phyloP scores from a whole-genome alignment of 2,329 filamentous ascomycete genomes.

The Truncatella angustata region DNA sequence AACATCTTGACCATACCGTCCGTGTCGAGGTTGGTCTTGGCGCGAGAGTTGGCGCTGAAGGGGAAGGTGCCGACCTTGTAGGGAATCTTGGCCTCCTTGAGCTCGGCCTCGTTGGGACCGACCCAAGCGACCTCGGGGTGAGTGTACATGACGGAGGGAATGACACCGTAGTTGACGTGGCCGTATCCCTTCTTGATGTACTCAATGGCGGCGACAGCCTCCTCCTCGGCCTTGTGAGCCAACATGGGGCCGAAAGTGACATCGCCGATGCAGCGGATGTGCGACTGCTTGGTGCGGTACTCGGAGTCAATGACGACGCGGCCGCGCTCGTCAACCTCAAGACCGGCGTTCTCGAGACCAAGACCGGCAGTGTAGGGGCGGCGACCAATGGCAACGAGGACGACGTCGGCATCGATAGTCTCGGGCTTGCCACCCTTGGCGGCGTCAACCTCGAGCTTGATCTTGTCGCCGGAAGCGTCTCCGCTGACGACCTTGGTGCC shows the following conservation, averaged over 20 bases:
- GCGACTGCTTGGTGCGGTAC: slow-evolving; percentile 95
- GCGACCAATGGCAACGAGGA: slow-evolving; percentile 94
- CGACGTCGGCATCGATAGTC: slow-evolving; percentile 87
- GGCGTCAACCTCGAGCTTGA: slow-evolving; percentile 84
- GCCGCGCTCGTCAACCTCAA: slow-evolving; percentile 89
- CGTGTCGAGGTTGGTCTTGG: slow-evolving; percentile 97
- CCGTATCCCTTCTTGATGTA: slow-evolving; percentile 98
- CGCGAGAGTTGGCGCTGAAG: slow-evolving; percentile 96
- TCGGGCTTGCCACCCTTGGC: slow-evolving; percentile 96
- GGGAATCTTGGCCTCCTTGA: slow-evolving; percentile 85
- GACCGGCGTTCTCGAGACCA: slow-evolving; percentile 87
- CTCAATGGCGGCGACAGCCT: slow-evolving; percentile 90
- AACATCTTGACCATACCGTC: slow-evolving; percentile 98
- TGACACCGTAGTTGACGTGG: slow-evolving; percentile 98
- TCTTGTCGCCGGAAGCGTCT: slow-evolving; percentile 72
- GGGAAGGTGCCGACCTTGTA: slow-evolving; percentile 95
- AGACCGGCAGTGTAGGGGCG: slow-evolving; percentile 91
- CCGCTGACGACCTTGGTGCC: slow-evolving; percentile 92
- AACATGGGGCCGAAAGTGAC: slow-evolving; percentile 98
- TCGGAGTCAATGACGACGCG: slow-evolving; percentile 97
- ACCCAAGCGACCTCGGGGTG: slow-evolving; percentile 99
- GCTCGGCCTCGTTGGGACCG: slow-evolving; percentile 92
- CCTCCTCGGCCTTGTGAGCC: slow-evolving; percentile 98
- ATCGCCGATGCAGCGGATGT: slow-evolving; percentile 96
- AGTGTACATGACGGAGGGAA: slow-evolving; percentile 99